phyloP scores from a whole-genome alignment of 345 rosid species.

The Gossypium anomalum region DNA sequence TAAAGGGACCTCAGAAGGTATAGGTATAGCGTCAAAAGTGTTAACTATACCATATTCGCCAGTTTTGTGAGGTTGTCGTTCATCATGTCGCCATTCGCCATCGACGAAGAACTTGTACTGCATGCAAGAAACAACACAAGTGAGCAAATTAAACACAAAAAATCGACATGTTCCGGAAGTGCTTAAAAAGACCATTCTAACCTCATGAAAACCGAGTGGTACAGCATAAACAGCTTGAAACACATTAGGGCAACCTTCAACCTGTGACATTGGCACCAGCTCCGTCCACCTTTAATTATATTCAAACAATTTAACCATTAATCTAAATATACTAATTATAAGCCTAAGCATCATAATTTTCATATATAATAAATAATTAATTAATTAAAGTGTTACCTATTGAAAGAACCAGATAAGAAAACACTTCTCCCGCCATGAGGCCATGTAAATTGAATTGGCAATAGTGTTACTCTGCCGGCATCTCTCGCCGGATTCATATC shows the following conservation, averaged over 20 bases:
- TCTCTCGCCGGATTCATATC: conserved; percentile 37
- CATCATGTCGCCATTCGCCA: conserved; percentile 69
- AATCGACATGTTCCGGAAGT: not conserved
- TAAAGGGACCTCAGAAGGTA: conserved; percentile 35
- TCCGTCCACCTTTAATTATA: conserved; percentile 46
- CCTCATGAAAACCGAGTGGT: conserved; percentile 68
- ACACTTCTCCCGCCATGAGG: conserved; percentile 60
- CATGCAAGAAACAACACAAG: conserved; percentile 14
- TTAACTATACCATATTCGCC: conserved; percentile 56
- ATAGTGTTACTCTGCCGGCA: conserved; percentile 22
- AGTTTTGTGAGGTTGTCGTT: conserved; percentile 39
- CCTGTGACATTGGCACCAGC: conserved; percentile 55
- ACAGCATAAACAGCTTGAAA: conserved; percentile 55
- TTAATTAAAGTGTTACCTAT: conserved; percentile 29
- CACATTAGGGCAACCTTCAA: conserved; percentile 64
- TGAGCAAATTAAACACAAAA: not conserved
- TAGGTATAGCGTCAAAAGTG: conserved; percentile 42
- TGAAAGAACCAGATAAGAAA: conserved; percentile 58
- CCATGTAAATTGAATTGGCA: conserved; percentile 66
- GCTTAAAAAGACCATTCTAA: conserved; percentile 13
- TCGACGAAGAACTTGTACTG: conserved; percentile 70
- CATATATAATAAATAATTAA: not conserved
- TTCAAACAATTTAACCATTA: not conserved
- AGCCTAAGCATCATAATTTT: not conserved
- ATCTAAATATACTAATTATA: conserved; percentile 4